A percentile compares a stretch with the other conserved stretches of the same genome.
phyloP scores from a whole-genome alignment of 768 basidiomycete genomes.

The Russula sp. region DNA sequence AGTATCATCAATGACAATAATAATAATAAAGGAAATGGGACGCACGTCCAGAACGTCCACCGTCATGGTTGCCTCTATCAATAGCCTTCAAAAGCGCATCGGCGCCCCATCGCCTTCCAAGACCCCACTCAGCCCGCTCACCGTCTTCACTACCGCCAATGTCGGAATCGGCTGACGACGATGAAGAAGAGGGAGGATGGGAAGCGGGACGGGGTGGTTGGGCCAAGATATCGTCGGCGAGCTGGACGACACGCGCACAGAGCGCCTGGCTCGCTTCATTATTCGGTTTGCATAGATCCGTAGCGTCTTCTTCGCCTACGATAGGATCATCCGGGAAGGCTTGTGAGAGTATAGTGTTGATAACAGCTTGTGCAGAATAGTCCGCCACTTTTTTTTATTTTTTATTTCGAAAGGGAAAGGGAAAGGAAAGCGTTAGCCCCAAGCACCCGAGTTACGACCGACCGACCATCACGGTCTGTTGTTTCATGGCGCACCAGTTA shows the following conservation, averaged over 20 bases:
- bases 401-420: no score
- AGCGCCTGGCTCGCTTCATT: slow-evolving; percentile 39
- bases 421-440: not conserved
- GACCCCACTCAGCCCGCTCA: slow-evolving; percentile 66
- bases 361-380: slow-evolving; percentile 89
- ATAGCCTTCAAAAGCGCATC: slow-evolving; percentile 78
- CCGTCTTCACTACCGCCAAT: slow-evolving; percentile 36
- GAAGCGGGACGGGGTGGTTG: slow-evolving; percentile 42
- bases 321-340: slow-evolving; percentile 86
- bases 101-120: slow-evolving; percentile 58
- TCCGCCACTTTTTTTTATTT: slow-evolving; percentile 68
- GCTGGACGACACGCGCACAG: slow-evolving; percentile 64
- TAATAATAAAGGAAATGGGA: slow-evolving; percentile 29
- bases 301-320: slow-evolving; percentile 93
- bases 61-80: slow-evolving; percentile 74
- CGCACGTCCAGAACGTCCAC: slow-evolving; percentile 72
- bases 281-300: slow-evolving; percentile 56
- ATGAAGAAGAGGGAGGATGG: not conserved
- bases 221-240: slow-evolving; percentile 78
- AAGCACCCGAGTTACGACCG: no score
- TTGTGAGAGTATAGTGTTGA: slow-evolving; percentile 70
- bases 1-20: not conserved
- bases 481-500: slow-evolving; percentile 45
- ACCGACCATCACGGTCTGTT: no score
- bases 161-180: not conserved